Percentiles rank a stretch among this genome's conserved stretches.
These are phyloP conservation scores for Coemansia sp. DNA, from an alignment of 192 early-diverging fungal genomes.

Conservation along the genomic window DNA sequence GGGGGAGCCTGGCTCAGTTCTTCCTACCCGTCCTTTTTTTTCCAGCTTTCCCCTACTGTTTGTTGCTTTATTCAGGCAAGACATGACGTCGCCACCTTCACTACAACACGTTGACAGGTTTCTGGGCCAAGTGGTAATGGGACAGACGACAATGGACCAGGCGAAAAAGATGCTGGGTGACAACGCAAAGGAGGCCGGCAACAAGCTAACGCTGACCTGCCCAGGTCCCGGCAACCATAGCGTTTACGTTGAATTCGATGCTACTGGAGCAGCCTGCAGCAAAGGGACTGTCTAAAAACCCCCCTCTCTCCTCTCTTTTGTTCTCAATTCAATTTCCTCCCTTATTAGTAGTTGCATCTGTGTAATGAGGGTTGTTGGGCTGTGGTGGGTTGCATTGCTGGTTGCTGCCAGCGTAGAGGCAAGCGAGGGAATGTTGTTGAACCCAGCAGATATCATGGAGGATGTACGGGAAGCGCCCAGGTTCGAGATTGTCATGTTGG, in stretches of 20 bases:
- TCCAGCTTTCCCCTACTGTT: neutral
- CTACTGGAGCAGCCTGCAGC: too few species aligned
- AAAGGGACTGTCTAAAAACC: neutral
- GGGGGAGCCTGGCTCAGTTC: too few species aligned
- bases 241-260: slow-evolving; percentile 6
- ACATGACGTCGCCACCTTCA: too few species aligned
- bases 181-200: neutral
- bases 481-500: slow-evolving; percentile 19
- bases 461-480: slow-evolving; percentile 28
- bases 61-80: neutral
- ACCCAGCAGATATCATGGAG: slow-evolving; percentile 23
- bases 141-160: neutral
- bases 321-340: neutral
- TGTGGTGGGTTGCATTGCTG: too few species aligned
- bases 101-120: too few species aligned
- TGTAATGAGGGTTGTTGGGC: too few species aligned
- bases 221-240: neutral
- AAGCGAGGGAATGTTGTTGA: neutral
- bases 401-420: neutral
- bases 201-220: slow-evolving; percentile 6
- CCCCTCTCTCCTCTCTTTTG: neutral
- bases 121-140: too few species aligned
- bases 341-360: too few species aligned
- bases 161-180: slow-evolving; percentile 3
- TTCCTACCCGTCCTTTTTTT: too few species aligned